Evolutionary conservation across 1,139 yeast genomes (phyloP).

Genomic region (Yamadazyma sp.): DNA sequence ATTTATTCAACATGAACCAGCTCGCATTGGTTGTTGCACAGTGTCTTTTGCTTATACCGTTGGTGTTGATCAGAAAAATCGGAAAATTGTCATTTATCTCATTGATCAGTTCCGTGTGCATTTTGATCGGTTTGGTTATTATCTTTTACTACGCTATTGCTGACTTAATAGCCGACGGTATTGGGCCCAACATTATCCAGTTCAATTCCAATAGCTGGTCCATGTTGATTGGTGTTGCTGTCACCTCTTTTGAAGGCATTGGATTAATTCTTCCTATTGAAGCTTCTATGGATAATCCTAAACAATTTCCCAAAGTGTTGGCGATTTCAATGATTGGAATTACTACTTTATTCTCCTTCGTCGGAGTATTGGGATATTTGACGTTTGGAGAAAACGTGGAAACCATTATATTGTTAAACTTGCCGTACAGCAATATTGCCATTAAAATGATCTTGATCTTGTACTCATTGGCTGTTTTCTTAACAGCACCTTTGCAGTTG

Average conservation of each 20-base stretch:
- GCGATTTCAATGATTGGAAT: conserved; percentile 58
- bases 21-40: conserved; percentile 46
- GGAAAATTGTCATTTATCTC: conserved; percentile 70
- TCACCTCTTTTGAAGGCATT: conserved; percentile 79
- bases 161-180: conserved; percentile 47
- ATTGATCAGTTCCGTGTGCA: conserved; percentile 64
- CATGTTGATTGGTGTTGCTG: conserved; percentile 76
- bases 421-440: conserved; percentile 63
- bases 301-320: conserved; percentile 66
- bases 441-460: conserved; percentile 67
- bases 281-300: conserved; percentile 72
- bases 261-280: conserved; percentile 78
- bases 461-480: conserved; percentile 69
- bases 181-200: conserved; percentile 46
- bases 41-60: conserved; percentile 59
- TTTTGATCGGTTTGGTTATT: conserved; percentile 61
- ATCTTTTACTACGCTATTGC: conserved; percentile 56
- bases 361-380: conserved; percentile 68
- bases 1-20: conserved; percentile 31
- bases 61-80: conserved; percentile 69
- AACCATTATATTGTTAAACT: conserved; percentile 67
- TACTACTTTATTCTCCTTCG: conserved; percentile 56
- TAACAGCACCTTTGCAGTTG: conserved; percentile 73
- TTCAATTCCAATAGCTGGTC: conserved; percentile 69
- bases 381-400: conserved; percentile 68